These are phyloP conservation scores for Populus hybrid DNA, from an alignment of 441 rosid species.

Conservation along the genomic window DNA sequence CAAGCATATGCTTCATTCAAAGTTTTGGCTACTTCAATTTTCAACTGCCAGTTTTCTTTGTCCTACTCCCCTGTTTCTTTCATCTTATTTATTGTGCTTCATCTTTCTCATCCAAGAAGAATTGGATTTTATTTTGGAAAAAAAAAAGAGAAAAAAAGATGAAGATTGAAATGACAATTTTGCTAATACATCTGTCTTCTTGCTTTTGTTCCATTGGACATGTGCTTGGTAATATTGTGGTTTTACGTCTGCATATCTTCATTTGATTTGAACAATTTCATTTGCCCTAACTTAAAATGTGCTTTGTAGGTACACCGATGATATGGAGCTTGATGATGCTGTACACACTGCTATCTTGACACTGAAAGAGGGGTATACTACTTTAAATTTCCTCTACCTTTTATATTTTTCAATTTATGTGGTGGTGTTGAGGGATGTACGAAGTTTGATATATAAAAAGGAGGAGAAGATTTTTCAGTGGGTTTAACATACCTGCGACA, in stretches of 20 bases:
- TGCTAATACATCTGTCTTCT: too few species aligned
- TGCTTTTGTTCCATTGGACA: neutral
- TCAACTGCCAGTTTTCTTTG: neutral
- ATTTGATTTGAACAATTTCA: neutral
- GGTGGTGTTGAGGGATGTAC: neutral
- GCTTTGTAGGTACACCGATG: slow-evolving; percentile 73
- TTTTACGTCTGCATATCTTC: neutral
- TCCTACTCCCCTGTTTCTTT: neutral
- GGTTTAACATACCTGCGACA: neutral
- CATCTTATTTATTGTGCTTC: neutral
- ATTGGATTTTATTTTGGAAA: neutral
- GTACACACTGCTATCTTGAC: slow-evolving; percentile 97
- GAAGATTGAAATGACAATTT: neutral
- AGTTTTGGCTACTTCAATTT: neutral
- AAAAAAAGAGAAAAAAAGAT: neutral
- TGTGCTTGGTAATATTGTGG: neutral
- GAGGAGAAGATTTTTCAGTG: neutral
- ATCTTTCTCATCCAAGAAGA: neutral
- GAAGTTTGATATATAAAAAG: neutral
- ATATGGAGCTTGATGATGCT: slow-evolving; percentile 99
- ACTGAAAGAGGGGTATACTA: slow-evolving; percentile 85
- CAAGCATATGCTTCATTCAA: neutral
- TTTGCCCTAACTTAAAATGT: neutral
- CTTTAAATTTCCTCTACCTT: neutral
- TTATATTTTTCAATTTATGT: neutral